These are phyloP conservation scores for Venturia carpophila DNA, from an alignment of 2,329 filamentous ascomycete species.

Conservation along the genomic window DNA sequence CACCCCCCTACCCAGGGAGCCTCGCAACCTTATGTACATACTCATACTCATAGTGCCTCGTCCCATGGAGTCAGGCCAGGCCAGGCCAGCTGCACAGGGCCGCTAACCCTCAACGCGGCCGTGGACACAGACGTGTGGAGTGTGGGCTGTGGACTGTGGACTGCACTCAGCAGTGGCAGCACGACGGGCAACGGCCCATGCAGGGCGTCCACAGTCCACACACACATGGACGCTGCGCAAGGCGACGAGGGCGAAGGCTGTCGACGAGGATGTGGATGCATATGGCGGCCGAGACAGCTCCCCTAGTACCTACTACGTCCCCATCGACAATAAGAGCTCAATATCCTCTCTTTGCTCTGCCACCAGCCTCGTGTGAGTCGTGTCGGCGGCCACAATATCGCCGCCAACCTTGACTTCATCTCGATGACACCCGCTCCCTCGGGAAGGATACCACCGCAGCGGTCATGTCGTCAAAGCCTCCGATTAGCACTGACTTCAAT, in stretches of 20 bases:
- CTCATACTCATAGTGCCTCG: no score
- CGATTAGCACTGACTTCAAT: background rate
- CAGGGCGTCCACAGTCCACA: background rate
- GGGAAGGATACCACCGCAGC: background rate
- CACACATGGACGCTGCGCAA: background rate
- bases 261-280: background rate
- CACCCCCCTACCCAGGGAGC: no score
- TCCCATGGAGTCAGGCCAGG: background rate
- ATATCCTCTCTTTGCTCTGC: background rate
- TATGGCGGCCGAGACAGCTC: background rate
- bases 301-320: no score
- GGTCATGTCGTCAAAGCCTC: background rate
- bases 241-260: background rate
- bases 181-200: conserved; percentile 4
- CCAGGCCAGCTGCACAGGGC: background rate
- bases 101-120: background rate
- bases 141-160: no score
- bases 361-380: background rate
- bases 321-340: no score
- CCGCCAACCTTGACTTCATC: background rate
- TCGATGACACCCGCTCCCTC: background rate
- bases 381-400: background rate
- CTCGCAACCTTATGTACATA: background rate
- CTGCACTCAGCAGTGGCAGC: background rate
- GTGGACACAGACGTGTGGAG: background rate